phyloP scores from a whole-genome alignment of 2,329 filamentous ascomycete genomes.

The Dichotomopilus funicola region DNA sequence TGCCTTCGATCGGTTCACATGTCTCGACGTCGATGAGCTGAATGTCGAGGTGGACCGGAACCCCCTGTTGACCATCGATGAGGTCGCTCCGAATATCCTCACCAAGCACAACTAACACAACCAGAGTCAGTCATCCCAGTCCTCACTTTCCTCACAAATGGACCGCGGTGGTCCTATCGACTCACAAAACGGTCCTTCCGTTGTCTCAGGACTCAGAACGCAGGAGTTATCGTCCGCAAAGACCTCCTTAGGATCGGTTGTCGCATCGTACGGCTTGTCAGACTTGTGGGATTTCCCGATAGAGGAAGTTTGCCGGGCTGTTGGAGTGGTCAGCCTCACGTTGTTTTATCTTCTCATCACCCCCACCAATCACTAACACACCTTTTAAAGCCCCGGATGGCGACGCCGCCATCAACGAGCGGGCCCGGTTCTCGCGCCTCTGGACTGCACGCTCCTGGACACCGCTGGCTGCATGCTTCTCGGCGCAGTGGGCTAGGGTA shows the following conservation, averaged over 20 bases:
- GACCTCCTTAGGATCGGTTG: not conserved
- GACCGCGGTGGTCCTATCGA: not conserved
- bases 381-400: not conserved
- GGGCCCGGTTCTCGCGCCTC: not conserved
- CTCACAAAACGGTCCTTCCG: slow-evolving; percentile 1
- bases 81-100: not conserved
- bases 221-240: not conserved
- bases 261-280: not conserved
- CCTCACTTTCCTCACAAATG: not conserved
- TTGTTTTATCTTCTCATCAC: not conserved
- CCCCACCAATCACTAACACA: not conserved
- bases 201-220: slow-evolving; percentile 1
- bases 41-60: not conserved
- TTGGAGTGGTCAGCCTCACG: not conserved
- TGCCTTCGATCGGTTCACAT: not conserved
- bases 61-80: not conserved
- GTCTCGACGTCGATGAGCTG: slow-evolving; percentile 3
- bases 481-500: not conserved
- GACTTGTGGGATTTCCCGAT: not conserved
- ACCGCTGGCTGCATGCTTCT: not conserved
- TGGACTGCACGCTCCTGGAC: not conserved
- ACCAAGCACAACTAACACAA: not conserved
- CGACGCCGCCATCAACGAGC: not conserved
- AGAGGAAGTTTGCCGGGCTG: not conserved
- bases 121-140: not conserved